Evolutionary conservation across 2,329 filamentous ascomycete genomes (phyloP).

Genomic region (Scorias spongiosa): DNA sequence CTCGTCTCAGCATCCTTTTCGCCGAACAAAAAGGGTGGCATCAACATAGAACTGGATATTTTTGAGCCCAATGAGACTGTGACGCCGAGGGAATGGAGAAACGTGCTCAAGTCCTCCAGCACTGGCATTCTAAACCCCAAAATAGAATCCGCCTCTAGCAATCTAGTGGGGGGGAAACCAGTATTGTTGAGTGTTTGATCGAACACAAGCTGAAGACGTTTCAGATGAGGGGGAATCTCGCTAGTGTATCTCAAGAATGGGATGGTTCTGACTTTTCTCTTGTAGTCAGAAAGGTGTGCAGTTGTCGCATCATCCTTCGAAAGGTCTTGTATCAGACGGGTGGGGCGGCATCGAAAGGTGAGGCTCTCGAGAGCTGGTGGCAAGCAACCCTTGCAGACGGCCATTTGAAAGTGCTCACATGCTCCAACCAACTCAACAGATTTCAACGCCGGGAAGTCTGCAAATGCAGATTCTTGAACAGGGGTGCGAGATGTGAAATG

Average conservation of each 20-base stretch:
- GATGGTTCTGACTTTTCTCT: neutral
- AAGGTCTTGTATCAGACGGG: too few relatives aligned
- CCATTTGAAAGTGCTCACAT: slow-evolving; percentile 10
- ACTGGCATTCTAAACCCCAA: too few relatives aligned
- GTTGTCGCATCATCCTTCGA: neutral
- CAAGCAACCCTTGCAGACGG: slow-evolving; percentile 1
- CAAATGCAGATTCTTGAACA: slow-evolving; percentile 7
- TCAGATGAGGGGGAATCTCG: neutral
- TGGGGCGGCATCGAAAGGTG: neutral
- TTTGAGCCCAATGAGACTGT: too few relatives aligned
- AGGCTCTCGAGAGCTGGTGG: neutral
- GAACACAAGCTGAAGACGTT: neutral
- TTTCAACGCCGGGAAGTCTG: slow-evolving; percentile 6
- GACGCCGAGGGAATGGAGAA: too few relatives aligned
- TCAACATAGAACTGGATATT: too few relatives aligned
- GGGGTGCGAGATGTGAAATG: neutral
- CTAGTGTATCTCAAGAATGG: neutral
- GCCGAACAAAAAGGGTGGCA: too few relatives aligned
- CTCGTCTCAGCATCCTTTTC: too few relatives aligned
- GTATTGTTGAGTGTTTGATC: neutral
- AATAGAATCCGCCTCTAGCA: too few relatives aligned
- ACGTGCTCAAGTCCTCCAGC: too few relatives aligned
- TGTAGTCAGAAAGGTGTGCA: neutral
- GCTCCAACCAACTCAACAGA: slow-evolving; percentile 5
- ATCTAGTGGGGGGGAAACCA: too few relatives aligned